Conservation (phyloP, 345 rosid genomes). For the Arabidopsis thaliana region TAIR10.1 NC_003071.7:2427501-2428000, state of each 20-base stretch:
- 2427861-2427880: conserved; percentile 1
- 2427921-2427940: conserved; percentile 40
- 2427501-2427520: not conserved
- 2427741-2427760: conserved; percentile 39
- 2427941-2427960: conserved; percentile 25
- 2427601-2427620: too few species aligned
- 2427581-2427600: too few species aligned
- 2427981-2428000: conserved; percentile 28
- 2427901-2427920: conserved; percentile 18
- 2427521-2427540: not conserved
- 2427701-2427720: conserved; percentile 38
- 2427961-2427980: conserved; percentile 31
- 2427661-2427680: conserved; percentile 32
- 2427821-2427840: not conserved
- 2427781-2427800: conserved; percentile 32
- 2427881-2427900: conserved; percentile 10
- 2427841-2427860: not conserved
- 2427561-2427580: conserved; percentile 4
- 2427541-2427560: conserved; percentile 5
- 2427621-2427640: not conserved
- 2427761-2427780: conserved; percentile 29
- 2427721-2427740: conserved; percentile 44
- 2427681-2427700: conserved; percentile 33
- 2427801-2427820: conserved; percentile 27
- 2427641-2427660: not conserved